Conservation (phyloP, 768 basidiomycete genomes). For the Vararia minispora region DNA sequence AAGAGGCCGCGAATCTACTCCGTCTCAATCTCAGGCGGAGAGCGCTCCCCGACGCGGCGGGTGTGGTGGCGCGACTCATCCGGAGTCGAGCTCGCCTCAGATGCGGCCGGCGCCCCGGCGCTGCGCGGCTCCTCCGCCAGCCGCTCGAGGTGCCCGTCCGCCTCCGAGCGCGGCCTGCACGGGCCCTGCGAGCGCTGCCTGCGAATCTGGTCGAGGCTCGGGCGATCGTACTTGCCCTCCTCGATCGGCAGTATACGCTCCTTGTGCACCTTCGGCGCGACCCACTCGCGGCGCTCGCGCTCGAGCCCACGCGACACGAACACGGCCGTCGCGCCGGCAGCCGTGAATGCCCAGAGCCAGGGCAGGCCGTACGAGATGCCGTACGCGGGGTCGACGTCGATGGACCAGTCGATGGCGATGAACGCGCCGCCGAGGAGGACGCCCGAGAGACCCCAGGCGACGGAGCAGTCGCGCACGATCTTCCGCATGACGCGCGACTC, state of each 20-base stretch:
- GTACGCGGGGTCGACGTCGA: slow-evolving; percentile 17
- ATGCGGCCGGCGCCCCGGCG: too few relatives aligned
- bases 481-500: slow-evolving; percentile 18
- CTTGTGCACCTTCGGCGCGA: slow-evolving; percentile 7
- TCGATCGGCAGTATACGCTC: slow-evolving; percentile 9
- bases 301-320: slow-evolving; percentile 9
- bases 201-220: too few relatives aligned
- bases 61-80: too few relatives aligned
- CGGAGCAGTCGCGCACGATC: slow-evolving; percentile 15
- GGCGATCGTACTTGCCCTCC: slow-evolving; percentile 9
- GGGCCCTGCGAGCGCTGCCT: background rate
- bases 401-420: slow-evolving; percentile 18
- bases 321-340: slow-evolving; percentile 7
- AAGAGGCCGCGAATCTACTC: too few relatives aligned
- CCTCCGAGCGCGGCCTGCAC: background rate
- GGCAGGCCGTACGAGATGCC: slow-evolving; percentile 20
- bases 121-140: too few relatives aligned
- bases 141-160: too few relatives aligned
- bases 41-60: too few relatives aligned
- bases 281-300: slow-evolving; percentile 12
- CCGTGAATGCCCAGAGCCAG: slow-evolving; percentile 21
- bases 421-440: slow-evolving; percentile 13
- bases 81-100: too few relatives aligned
- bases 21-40: too few relatives aligned
- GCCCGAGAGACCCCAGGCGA: slow-evolving; percentile 18